Percentiles rank a stretch among this genome's conserved stretches.
Evolutionary conservation across 2,329 filamentous ascomycete species (phyloP).

Genomic region (Akanthomyces muscarius): DNA sequence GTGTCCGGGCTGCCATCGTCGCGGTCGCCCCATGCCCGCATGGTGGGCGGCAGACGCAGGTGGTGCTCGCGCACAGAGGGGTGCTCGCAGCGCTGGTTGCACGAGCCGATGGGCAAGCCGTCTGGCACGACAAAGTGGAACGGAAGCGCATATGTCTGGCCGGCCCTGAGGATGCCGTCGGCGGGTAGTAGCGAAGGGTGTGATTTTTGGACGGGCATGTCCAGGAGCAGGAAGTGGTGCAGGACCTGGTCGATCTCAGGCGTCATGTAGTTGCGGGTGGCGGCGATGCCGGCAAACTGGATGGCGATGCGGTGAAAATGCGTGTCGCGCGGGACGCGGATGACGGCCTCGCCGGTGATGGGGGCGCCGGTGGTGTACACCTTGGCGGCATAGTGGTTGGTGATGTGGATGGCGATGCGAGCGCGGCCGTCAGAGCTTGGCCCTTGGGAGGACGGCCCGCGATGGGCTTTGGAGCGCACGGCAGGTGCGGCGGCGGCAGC

Average conservation of each 20-base stretch:
- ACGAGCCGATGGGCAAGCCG: constrained; percentile 1
- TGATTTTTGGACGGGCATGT: not conserved
- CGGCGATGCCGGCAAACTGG: constrained; percentile 6
- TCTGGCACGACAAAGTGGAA: constrained; percentile 10
- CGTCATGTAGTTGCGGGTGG: constrained; percentile 13
- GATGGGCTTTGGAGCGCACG: not conserved
- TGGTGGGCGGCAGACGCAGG: constrained; percentile 5
- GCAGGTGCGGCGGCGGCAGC: not conserved
- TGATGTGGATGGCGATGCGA: constrained; percentile 3
- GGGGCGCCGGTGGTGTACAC: not conserved
- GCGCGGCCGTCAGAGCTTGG: not conserved
- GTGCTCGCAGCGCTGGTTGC: constrained; percentile 1
- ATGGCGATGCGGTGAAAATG: constrained; percentile 5
- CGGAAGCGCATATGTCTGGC: constrained; percentile 2
- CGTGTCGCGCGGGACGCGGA: constrained; percentile 3
- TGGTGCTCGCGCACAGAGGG: constrained; percentile 6
- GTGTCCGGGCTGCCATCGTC: constrained; percentile 9
- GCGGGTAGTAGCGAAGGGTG: not conserved
- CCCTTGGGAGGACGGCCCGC: not conserved
- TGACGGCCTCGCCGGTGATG: constrained; percentile 1
- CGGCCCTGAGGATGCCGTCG: constrained; percentile 1
- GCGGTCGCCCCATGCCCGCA: constrained; percentile 5
- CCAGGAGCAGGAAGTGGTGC: constrained; percentile 11
- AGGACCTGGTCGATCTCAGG: constrained; percentile 9
- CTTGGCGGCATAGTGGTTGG: constrained; percentile 13